These are phyloP conservation scores for Quercus gilva DNA, from an alignment of 306 rosid genomes.

Conservation along the genomic window DNA sequence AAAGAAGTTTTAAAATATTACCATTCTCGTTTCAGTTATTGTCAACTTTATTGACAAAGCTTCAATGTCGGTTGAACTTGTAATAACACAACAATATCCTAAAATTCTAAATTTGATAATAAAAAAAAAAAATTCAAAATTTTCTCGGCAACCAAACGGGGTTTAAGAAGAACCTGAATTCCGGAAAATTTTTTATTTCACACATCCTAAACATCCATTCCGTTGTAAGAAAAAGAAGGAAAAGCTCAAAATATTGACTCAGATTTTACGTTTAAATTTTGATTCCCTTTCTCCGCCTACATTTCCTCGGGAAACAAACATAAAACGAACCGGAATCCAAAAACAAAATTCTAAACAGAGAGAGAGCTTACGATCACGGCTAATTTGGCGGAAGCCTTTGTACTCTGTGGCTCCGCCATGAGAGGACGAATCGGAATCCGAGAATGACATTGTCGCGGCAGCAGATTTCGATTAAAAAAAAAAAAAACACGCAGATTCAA, in stretches of 20 bases:
- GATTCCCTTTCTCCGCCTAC: neutral
- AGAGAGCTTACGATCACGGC: slow-evolving; percentile 70
- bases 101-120: neutral
- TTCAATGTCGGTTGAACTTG: neutral
- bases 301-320: slow-evolving; percentile 23
- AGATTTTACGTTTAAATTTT: neutral
- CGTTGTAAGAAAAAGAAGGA: neutral
- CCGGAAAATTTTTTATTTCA: too few species aligned
- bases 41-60: neutral
- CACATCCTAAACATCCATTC: neutral
- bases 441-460: slow-evolving; percentile 63
- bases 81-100: neutral
- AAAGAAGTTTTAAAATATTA: neutral
- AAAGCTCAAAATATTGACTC: neutral
- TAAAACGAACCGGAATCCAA: neutral
- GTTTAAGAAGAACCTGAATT: too few species aligned
- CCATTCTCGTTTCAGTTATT: neutral
- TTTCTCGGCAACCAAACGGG: neutral
- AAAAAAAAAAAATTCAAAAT: neutral
- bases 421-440: slow-evolving; percentile 70
- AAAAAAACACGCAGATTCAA: slow-evolving; percentile 12
- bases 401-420: slow-evolving; percentile 52
- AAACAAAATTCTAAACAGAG: slow-evolving; percentile 1
- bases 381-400: slow-evolving; percentile 65
- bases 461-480: slow-evolving; percentile 11